Percentiles rank a stretch among this genome's conserved stretches.
Conservation (phyloP, 495 filamentous ascomycete genomes). For the Hyaloscypha bicolor region DNA sequence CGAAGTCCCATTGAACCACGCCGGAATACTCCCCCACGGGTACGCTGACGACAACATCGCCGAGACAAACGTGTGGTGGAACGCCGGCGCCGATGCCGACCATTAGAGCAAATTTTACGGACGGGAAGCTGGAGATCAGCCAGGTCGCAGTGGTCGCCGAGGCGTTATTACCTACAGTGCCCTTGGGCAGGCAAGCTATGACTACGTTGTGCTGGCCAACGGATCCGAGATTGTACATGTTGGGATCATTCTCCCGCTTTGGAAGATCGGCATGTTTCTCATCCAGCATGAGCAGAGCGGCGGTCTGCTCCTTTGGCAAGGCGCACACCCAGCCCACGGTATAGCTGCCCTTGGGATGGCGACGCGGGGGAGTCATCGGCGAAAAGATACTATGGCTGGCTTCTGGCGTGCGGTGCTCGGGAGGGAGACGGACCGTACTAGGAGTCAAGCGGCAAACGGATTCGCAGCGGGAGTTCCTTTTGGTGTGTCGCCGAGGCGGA, state of each 20-base stretch:
- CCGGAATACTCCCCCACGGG: slow-evolving; percentile 26
- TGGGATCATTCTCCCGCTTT: slow-evolving; percentile 28
- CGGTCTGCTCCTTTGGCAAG: slow-evolving; percentile 46
- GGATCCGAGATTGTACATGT: slow-evolving; percentile 37
- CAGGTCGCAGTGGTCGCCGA: slow-evolving; percentile 37
- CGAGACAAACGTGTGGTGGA: slow-evolving; percentile 44
- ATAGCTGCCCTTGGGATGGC: too few species aligned
- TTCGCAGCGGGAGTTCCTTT: too few species aligned
- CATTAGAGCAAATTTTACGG: slow-evolving; percentile 42
- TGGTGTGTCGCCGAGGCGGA: too few species aligned
- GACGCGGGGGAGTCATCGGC: too few species aligned
- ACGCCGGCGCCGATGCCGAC: slow-evolving; percentile 50
- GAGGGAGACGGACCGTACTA: too few species aligned
- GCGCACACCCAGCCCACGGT: slow-evolving; percentile 53
- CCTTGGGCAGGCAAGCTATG: slow-evolving; percentile 39
- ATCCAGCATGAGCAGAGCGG: slow-evolving; percentile 49
- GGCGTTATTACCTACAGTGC: slow-evolving; percentile 34
- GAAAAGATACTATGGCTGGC: too few species aligned
- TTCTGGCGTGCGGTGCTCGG: too few species aligned
- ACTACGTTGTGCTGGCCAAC: slow-evolving; percentile 41
- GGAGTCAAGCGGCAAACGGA: too few species aligned
- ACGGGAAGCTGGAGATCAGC: slow-evolving; percentile 40
- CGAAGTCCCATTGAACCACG: slow-evolving; percentile 38
- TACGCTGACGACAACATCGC: slow-evolving; percentile 42
- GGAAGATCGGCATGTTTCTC: slow-evolving; percentile 31